Evolutionary conservation across 176 grass and related monocot genomes (phyloP), one percentile per base, ranked within the genome.

Genomic region (Oropetium thomaeum): DNA sequence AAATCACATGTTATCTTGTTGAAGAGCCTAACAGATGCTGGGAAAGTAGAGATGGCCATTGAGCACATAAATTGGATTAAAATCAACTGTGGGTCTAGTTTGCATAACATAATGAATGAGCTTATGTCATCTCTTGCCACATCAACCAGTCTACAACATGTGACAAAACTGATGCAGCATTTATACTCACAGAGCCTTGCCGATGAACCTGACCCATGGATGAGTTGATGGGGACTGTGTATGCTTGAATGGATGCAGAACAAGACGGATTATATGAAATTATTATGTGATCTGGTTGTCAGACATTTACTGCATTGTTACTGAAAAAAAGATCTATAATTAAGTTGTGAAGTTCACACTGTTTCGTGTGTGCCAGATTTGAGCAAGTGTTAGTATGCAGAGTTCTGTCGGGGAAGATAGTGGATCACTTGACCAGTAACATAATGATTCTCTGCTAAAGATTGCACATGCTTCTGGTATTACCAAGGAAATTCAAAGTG

Each of bases 61-160:
- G 70, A 89, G 53, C 90, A 97, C 65, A 80, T 97, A 83, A 76
- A 82, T 76, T 91, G 88, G 83, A 33, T 89, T 19, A 87, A 57
- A 27, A 82, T 14, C 49, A 81, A 89, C 71, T 65, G 66, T 33
- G 37, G 77, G 72, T 87, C 67, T 69, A 62, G 22, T 73, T 84
- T 93, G 49, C 58, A 85, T 41, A 84, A 65, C 66, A 64, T 93
- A 78, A 33, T 97, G 65, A 60, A 79, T 57, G 90, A 93, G 37
- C 81, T 93, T 74, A 85, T 97, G 81, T 81, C 78, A 70, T 93
- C 86, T 80, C 83, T 97, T 73, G 89, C 90, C 32, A 93, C 86
- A 52, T 87, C 90, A 57, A 73, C 90, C 43, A 91, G 52, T 62
- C 64, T 97, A 59, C 83, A 97, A 82, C 40, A 80, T 81, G 83